Evolutionary conservation across 305 asterid genomes (phyloP).

Genomic region (Solanum hybrid): DNA sequence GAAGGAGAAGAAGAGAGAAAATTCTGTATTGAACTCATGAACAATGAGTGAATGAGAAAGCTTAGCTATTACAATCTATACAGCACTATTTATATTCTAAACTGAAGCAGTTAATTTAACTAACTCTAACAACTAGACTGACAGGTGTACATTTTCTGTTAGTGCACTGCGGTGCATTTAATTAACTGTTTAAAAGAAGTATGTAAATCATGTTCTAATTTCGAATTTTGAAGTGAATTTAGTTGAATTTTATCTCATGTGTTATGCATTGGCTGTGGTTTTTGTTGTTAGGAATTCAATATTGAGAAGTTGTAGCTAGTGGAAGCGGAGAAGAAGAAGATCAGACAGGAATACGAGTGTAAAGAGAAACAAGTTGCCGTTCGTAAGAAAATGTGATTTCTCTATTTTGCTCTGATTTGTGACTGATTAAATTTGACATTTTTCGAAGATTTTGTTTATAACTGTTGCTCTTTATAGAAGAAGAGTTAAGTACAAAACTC

Average conservation of each 20-base stretch:
- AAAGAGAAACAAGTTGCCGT: conserved; percentile 83
- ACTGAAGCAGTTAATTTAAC: too few relatives aligned
- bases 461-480: background rate
- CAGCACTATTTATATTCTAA: too few relatives aligned
- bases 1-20: too few relatives aligned
- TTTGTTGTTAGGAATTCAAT: conserved; percentile 63
- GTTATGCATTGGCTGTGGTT: background rate
- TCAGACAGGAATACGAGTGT: conserved; percentile 83
- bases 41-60: too few relatives aligned
- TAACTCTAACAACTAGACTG: too few relatives aligned
- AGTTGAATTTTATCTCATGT: background rate
- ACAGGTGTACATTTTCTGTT: too few relatives aligned
- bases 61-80: too few relatives aligned
- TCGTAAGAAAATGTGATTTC: conserved; percentile 70
- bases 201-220: background rate
- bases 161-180: too few relatives aligned
- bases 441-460: background rate
- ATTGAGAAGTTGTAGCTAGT: conserved; percentile 90
- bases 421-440: background rate
- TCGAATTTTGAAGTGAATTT: background rate
- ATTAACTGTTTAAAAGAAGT: conserved; percentile 37
- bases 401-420: background rate
- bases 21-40: too few relatives aligned
- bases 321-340: conserved; percentile 92
- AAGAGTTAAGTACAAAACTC: background rate